Base-by-base conservation (phyloP, 345 rosid species). In the Capsella bursapastoris region DNA sequence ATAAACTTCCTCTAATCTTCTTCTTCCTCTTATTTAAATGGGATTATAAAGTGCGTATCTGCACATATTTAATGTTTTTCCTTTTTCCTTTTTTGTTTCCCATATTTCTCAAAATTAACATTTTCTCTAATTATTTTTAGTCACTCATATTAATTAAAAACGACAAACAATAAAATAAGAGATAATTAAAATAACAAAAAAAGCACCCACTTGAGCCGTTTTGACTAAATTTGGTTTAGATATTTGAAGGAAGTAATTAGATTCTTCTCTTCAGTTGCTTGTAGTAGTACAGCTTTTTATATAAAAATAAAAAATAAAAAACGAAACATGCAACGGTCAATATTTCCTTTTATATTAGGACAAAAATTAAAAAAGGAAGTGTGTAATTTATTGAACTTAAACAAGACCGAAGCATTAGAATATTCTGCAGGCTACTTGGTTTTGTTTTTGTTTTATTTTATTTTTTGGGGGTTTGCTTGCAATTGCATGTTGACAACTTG, bases 181-280 rank as follows among this genome's bases (percentile, higher is more conserved):
- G 25, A 1, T 9, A 16, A 28, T 50, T 61, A 29, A 29, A 11
- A 49, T 31, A 6, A 72, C 31, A 31, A 72, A 41, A 43, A 13
- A 27, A 53, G 55, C 63, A 63, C 70, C 70, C 70, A 53, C 66
- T 56, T 73, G 51, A 64, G 66, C 22, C 1, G 25, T 65, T 73
- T 73, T 57, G 51, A 65, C 78, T 65, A 27, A 47, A 47, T 38
- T 38, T 38, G 12, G 41, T 38, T 38, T 38, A 45, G 11, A 55
- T 12, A 8, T 32, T 32, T 8, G 41, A 73, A 50, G 50, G 32
- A 28, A 35, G 66, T 28, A 47, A 11, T 58, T 59, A 37, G 47
- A 73, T 65, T 65, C 41, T 65, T 65, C 41, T 47, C 45, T 72
- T 25, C 18, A 22, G 35, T 55, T 4, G 16, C 32, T 43, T 2